A percentile compares a stretch with the other conserved stretches of the same genome.
Evolutionary conservation across 208 protist species (phyloP).

Genomic region (Leishmania aethiopica): DNA sequence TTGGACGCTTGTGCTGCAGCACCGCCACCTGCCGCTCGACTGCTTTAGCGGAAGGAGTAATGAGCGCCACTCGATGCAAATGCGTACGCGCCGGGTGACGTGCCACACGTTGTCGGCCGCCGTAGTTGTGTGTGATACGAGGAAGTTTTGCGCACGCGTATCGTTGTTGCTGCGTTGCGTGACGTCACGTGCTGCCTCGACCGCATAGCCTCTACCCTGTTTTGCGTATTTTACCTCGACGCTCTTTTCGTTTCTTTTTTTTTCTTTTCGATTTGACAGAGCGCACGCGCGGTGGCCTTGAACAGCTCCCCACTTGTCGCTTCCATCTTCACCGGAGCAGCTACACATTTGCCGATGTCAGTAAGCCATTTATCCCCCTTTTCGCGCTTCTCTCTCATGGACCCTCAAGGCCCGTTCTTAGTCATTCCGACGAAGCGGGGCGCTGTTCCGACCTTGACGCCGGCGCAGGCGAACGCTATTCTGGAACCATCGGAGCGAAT

Average conservation of each 20-base stretch:
- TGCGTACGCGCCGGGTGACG: background rate
- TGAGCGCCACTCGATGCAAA: background rate
- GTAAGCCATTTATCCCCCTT: too few relatives aligned
- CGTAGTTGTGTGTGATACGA: background rate
- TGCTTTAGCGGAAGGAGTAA: background rate
- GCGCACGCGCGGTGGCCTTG: background rate
- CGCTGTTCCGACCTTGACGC: constrained; percentile 67
- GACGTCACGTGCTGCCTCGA: background rate
- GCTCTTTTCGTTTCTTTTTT: background rate
- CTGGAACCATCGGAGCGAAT: constrained; percentile 60
- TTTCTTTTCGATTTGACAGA: background rate
- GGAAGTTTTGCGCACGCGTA: background rate
- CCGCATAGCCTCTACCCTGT: background rate
- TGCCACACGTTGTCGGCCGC: background rate
- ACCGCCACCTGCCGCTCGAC: background rate
- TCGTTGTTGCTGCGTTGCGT: background rate
- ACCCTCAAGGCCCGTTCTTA: constrained; percentile 39
- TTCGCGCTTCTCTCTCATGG: constrained; percentile 13
- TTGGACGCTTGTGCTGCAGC: background rate
- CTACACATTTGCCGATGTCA: background rate
- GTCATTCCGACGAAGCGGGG: constrained; percentile 66
- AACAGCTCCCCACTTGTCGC: background rate
- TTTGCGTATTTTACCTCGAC: background rate
- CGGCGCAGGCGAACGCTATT: constrained; percentile 61
- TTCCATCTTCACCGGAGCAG: background rate